Base-by-base conservation (phyloP, 2,329 filamentous ascomycete species). In the Ampelomyces quisqualis region DNA sequence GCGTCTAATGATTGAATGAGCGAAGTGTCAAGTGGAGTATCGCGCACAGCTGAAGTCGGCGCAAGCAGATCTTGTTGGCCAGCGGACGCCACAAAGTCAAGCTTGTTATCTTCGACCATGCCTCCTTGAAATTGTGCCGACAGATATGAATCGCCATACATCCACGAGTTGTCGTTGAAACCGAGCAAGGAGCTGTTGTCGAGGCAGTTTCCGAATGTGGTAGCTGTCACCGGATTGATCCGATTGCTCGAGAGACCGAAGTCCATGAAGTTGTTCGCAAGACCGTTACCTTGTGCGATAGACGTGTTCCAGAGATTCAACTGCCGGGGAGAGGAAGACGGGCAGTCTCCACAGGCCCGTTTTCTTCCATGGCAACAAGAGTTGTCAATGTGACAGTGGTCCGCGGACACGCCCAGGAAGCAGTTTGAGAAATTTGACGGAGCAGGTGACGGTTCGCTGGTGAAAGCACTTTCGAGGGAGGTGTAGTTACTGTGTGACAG, bases 381-480 rank as follows among this genome's bases (percentile, higher is more conserved):
- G 34, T 65, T 61, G 43, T 63, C 58, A 19, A 64, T 57, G 38
- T 68, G 64, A 50, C 64, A 68, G 41, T 68, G 63, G 17, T 64
- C 64, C 2, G 49, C 53, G 7, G 58, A 50, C 17, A 64, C 56
- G 27, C 62, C 56, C 10, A 65, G 49, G 41, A 56, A 62, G 42
- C 62, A 67, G 21, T 53, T 50, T 14, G 47, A 26, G 15, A 55
- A 53, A 11, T 31, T 35, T 5, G 44, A 20, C n/a, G 49, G 49
- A 2, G 53, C 50, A 20, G 55, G 50, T 7, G 62, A 63, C 7
- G 53, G 49, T 22, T 65, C 58, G 19, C 38, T 53, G 9, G 55
- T 58, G 31, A 65, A 58, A 7, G 48, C 45, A 28, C 57, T 62
- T 32, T 60, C 62, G 8, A 67, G 29, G 5, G 64, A 64, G 10